Percentiles rank a stretch among this genome's conserved stretches.
Evolutionary conservation across 2,329 filamentous ascomycete genomes (phyloP).

Genomic region (Botrytis paeoniae): DNA sequence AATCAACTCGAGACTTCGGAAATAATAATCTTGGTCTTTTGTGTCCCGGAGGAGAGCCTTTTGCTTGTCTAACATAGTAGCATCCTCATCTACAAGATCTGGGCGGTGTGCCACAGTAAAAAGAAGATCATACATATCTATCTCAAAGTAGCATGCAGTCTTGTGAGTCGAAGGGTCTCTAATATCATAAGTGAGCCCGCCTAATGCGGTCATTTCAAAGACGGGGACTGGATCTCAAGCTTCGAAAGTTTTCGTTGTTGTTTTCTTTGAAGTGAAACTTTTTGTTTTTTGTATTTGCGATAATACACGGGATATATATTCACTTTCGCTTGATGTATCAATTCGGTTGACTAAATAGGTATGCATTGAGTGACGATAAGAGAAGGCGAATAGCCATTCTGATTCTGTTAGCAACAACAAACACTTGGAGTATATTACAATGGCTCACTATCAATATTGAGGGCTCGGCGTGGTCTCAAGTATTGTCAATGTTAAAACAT

Average conservation of each 20-base stretch:
- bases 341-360: background rate
- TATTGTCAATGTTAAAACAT: background rate
- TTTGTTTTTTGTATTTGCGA: background rate
- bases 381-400: background rate
- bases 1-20: background rate
- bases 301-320: background rate
- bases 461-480: too few species aligned
- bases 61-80: background rate
- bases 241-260: background rate
- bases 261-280: background rate
- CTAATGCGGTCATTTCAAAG: background rate
- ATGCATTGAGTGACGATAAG: background rate
- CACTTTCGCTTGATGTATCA: background rate
- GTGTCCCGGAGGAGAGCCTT: background rate
- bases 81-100: background rate
- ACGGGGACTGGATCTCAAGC: background rate
- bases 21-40: background rate
- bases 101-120: background rate
- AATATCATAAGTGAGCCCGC: too few species aligned
- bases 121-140: background rate
- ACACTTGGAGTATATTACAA: background rate
- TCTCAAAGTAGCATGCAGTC: background rate
- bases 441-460: background rate
- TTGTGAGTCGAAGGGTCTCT: background rate
- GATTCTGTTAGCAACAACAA: background rate